Evolutionary conservation across 768 basidiomycete genomes (phyloP).

Genomic region (Mycena latifolia): DNA sequence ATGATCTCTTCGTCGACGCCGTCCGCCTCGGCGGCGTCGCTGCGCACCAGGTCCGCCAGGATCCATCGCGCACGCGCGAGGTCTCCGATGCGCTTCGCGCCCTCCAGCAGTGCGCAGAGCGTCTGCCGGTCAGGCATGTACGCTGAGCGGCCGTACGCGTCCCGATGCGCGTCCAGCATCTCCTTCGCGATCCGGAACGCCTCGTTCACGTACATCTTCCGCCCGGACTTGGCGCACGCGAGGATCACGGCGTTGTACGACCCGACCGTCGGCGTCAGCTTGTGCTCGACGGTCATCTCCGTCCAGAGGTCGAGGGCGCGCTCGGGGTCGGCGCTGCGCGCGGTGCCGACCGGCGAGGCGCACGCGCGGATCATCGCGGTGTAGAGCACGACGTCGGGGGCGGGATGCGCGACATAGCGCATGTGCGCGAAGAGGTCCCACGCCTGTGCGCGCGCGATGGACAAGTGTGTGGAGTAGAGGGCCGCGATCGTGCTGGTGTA

Average conservation of each 20-base stretch:
- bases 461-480: slow-evolving; percentile 63
- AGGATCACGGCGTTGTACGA: slow-evolving; percentile 89
- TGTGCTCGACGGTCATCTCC: slow-evolving; percentile 87
- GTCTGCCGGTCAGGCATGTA: slow-evolving; percentile 75
- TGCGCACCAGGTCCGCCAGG: slow-evolving; percentile 82
- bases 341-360: slow-evolving; percentile 60
- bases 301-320: slow-evolving; percentile 93
- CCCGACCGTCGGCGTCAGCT: slow-evolving; percentile 70
- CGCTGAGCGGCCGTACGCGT: slow-evolving; percentile 67
- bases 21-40: slow-evolving; percentile 43
- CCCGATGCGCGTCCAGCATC: slow-evolving; percentile 86
- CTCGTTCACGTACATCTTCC: slow-evolving; percentile 77
- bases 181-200: slow-evolving; percentile 87
- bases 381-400: slow-evolving; percentile 80
- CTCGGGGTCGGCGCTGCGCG: slow-evolving; percentile 81
- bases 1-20: slow-evolving; percentile 76
- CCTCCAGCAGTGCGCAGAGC: slow-evolving; percentile 89
- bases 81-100: slow-evolving; percentile 90
- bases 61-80: slow-evolving; percentile 89
- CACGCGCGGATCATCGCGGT: slow-evolving; percentile 91
- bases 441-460: slow-evolving; percentile 77
- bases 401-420: slow-evolving; percentile 94
- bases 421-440: slow-evolving; percentile 98
- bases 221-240: slow-evolving; percentile 79
- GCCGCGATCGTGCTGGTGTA: slow-evolving; percentile 78